These are phyloP conservation scores for Calvatia gigantea DNA, from an alignment of 768 basidiomycete species.

Conservation along the genomic window DNA sequence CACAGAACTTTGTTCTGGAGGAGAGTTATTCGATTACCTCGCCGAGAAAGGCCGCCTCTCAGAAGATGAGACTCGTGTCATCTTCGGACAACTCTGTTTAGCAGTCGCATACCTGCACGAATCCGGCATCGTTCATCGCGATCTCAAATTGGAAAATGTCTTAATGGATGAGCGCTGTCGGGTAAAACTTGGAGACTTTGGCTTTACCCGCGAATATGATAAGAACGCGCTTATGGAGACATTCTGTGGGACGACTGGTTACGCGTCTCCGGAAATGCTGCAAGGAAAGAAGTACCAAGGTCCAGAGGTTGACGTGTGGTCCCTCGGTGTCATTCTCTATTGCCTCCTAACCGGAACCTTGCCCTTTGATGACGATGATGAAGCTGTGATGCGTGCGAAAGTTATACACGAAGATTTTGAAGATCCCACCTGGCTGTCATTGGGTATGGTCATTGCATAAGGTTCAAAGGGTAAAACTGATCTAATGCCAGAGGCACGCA, in stretches of 20 bases:
- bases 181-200: conserved; percentile 93
- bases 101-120: conserved; percentile 92
- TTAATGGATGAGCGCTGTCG: conserved; percentile 86
- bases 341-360: conserved; percentile 85
- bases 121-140: conserved; percentile 92
- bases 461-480: conserved; percentile 1
- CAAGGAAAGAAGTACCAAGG: conserved; percentile 87
- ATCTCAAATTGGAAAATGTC: conserved; percentile 95
- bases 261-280: conserved; percentile 92
- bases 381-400: conserved; percentile 74
- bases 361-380: conserved; percentile 90
- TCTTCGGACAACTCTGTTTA: conserved; percentile 97
- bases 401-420: conserved; percentile 87
- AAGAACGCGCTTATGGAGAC: conserved; percentile 79
- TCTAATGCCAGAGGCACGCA: conserved; percentile 67
- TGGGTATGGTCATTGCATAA: conserved; percentile 46
- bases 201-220: conserved; percentile 92
- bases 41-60: conserved; percentile 88
- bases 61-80: conserved; percentile 76
- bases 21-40: conserved; percentile 97
- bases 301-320: conserved; percentile 97
- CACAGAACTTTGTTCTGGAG: conserved; percentile 93
- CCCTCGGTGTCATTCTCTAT: conserved; percentile 88
- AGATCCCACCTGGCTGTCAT: conserved; percentile 88
- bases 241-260: conserved; percentile 92